Percentiles rank a stretch among this genome's conserved stretches.
These are phyloP conservation scores for Suillus spraguei DNA, from an alignment of 768 basidiomycete species.

Conservation along the genomic window DNA sequence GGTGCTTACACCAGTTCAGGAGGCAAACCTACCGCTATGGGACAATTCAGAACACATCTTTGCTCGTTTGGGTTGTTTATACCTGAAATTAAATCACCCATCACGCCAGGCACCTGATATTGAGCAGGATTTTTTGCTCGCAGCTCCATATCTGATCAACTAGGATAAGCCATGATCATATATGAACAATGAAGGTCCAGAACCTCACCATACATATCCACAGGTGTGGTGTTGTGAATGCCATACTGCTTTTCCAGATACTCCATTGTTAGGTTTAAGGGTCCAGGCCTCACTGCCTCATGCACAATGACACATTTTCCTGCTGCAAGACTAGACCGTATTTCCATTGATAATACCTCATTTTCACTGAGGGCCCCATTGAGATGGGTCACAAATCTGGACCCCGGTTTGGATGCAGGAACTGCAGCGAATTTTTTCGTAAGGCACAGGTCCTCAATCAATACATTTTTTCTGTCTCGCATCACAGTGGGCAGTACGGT, in stretches of 20 bases:
- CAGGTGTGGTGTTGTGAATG: neutral
- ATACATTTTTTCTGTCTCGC: neutral
- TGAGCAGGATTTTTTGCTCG: neutral
- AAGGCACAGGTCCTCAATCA: neutral
- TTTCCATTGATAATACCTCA: neutral
- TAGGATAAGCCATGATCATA: neutral
- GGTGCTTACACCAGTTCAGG: neutral
- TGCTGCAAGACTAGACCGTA: neutral
- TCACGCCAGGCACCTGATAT: neutral
- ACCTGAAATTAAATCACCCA: neutral
- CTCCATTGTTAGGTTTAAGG: neutral
- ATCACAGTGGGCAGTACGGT: neutral
- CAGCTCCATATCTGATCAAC: neutral
- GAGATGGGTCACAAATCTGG: slow-evolving; percentile 1
- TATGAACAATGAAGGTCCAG: neutral
- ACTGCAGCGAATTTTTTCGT: neutral
- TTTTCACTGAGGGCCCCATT: neutral
- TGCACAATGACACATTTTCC: neutral
- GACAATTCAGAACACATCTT: neutral
- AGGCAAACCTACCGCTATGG: neutral
- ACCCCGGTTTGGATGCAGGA: neutral
- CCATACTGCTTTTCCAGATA: neutral
- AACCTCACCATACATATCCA: neutral
- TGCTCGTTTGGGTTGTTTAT: neutral
- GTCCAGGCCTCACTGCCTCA: neutral